These are phyloP conservation scores for Trametes hirsuta DNA, from an alignment of 1,284 basidiomycete genomes.

Conservation along the genomic window DNA sequence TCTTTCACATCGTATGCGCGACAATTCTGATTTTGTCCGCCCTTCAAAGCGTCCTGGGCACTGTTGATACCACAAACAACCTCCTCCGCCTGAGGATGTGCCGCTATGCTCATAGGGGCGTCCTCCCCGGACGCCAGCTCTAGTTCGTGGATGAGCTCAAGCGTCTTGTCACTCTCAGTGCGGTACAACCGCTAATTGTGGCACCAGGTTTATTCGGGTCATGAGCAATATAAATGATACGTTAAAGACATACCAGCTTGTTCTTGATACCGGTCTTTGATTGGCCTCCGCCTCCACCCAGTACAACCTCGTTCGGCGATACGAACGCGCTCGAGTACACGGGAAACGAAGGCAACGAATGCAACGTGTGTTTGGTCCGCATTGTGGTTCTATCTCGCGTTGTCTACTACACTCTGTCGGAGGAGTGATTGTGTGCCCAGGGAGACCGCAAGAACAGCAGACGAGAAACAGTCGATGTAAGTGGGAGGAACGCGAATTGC, in stretches of 20 bases:
- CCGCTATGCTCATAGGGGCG: conserved; percentile 91
- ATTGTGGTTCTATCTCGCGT: conserved; percentile 42
- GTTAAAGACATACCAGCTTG: conserved; percentile 68
- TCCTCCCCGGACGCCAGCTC: conserved; percentile 84
- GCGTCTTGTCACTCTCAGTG: conserved; percentile 57
- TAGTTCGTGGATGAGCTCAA: conserved; percentile 69
- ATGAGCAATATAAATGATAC: neutral
- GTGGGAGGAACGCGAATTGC: neutral
- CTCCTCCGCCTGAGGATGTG: conserved; percentile 55
- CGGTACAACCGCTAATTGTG: conserved; percentile 68
- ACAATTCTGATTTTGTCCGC: conserved; percentile 82
- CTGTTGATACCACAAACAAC: conserved; percentile 89
- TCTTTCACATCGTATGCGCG: conserved; percentile 68
- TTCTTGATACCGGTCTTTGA: conserved; percentile 88
- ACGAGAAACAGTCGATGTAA: neutral
- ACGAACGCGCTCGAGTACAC: conserved; percentile 89
- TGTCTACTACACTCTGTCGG: neutral
- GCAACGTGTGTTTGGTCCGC: conserved; percentile 79
- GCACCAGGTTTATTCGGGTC: neutral
- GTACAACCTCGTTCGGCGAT: conserved; percentile 70
- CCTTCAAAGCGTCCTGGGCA: conserved; percentile 58
- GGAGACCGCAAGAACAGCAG: neutral
- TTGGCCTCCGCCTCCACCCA: conserved; percentile 90
- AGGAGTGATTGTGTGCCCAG: neutral
- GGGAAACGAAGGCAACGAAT: conserved; percentile 78